These are phyloP conservation scores for Amphicarpaea edgeworthii DNA, from an alignment of 306 rosid species.

Conservation along the genomic window DNA sequence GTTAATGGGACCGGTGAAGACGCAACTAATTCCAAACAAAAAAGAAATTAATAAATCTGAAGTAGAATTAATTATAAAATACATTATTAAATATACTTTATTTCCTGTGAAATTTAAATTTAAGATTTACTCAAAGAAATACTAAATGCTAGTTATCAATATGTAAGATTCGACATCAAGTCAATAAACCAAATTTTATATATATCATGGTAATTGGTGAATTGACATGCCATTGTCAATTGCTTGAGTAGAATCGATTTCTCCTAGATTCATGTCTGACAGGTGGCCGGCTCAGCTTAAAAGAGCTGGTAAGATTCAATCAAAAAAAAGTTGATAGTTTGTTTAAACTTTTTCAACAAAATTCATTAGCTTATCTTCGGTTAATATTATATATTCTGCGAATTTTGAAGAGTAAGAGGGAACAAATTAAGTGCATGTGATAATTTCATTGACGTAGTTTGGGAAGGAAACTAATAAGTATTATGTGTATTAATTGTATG, in stretches of 20 bases:
- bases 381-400: not conserved
- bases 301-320: slow-evolving; percentile 7
- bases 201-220: not conserved
- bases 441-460: not conserved
- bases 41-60: no score
- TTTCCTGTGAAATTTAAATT: not conserved
- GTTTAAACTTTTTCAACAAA: not conserved
- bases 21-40: not conserved
- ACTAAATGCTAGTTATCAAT: not conserved
- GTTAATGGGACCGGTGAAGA: not conserved
- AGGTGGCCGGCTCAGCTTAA: slow-evolving; percentile 35
- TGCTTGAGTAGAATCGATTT: not conserved
- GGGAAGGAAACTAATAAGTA: no score
- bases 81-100: not conserved
- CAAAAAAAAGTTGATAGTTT: not conserved
- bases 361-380: not conserved
- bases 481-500: no score
- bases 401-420: not conserved
- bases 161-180: not conserved
- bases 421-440: not conserved
- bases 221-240: not conserved
- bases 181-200: not conserved
- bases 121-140: not conserved
- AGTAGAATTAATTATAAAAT: no score
- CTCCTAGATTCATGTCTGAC: not conserved